Conservation (phyloP, 2,329 filamentous ascomycete species). For the Fusarium tupiense region DNA sequence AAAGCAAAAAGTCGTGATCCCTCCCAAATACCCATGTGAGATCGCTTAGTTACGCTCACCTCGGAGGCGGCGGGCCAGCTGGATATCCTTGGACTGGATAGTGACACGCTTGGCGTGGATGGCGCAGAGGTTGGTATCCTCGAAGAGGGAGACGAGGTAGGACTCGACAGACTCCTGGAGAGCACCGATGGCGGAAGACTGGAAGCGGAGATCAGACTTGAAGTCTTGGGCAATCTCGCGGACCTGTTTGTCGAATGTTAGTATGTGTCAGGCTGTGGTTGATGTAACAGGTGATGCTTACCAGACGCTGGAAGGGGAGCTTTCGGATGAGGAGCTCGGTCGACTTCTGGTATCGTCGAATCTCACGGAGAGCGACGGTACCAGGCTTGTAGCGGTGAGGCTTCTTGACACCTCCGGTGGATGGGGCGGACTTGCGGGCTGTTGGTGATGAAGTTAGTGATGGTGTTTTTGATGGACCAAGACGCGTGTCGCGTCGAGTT, state of each 20-base stretch:
- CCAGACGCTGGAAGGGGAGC: slow-evolving; percentile 96
- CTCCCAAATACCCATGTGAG: slow-evolving; percentile 42
- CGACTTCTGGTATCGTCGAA: slow-evolving; percentile 97
- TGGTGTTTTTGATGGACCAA: background rate
- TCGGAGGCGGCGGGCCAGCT: slow-evolving; percentile 93
- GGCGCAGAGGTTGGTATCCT: slow-evolving; percentile 98
- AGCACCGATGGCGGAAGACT: slow-evolving; percentile 96
- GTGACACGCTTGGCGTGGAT: slow-evolving; percentile 99
- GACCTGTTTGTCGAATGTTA: slow-evolving; percentile 59
- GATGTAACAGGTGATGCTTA: slow-evolving; percentile 50
- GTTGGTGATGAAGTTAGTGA: slow-evolving; percentile 9
- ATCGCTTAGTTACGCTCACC: slow-evolving; percentile 84
- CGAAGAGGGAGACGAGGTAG: slow-evolving; percentile 97
- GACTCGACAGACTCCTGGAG: slow-evolving; percentile 99
- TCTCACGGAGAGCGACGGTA: slow-evolving; percentile 98
- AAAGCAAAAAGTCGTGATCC: slow-evolving; percentile 55
- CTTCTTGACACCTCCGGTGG: slow-evolving; percentile 97
- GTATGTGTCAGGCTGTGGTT: background rate
- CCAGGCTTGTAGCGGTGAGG: slow-evolving; percentile 89
- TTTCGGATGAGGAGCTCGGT: slow-evolving; percentile 97
- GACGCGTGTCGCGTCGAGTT: slow-evolving; percentile 29
- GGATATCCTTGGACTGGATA: slow-evolving; percentile 97
- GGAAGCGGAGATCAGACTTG: slow-evolving; percentile 96
- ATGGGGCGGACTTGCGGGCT: slow-evolving; percentile 94
- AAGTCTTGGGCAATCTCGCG: slow-evolving; percentile 97